Base-by-base conservation (phyloP, 129 eudicot species). In the Daucus carota region DNA sequence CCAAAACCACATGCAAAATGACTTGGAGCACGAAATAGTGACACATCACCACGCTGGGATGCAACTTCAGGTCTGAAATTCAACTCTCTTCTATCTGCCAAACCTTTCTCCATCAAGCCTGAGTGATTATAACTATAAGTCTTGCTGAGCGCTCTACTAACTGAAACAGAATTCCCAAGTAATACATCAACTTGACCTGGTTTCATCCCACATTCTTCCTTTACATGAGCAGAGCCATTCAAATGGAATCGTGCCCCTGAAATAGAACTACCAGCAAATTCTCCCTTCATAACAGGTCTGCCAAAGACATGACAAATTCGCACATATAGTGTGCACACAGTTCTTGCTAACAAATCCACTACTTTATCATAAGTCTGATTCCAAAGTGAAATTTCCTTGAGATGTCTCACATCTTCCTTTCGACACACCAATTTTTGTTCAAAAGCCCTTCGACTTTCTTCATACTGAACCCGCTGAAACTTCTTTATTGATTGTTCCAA, bases 401-500 rank as follows among this genome's bases (percentile, higher is more conserved):
- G 73, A 57, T 85, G 92, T 45, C 80, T 84, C 75, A 95, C 96
- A 74, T 95, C 96, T 69, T 90, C 90, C 76, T 85, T 88, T 85
- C 89, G 96, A 97, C 97, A 92, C 54, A 79, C 26, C 77, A 95
- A 60, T 73, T 95, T 95, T 89, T 95, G 97, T 79, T 95, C 95
- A 40, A 86, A 79, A 12, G 88, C 92, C 73, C 85, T 85, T 44
- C 87, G 72, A 62, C 92, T 89, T 73, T 92, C 99, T 76, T 86
- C 94, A 6, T 77, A 84, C 32, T 84, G 91, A 70, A 82, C 87
- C 65, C 73, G 81, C 83, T 84, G 92, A 44, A 91, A 86, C 76
- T 91, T 92, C 76, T 62, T 88, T 6, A 76, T 78, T 0, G 86
- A 90, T 34, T 48, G 66, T 45, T 95, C 99, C 67, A 95, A 75